Evolutionary conservation across 2,329 filamentous ascomycete genomes (phyloP).

Genomic region (Alternaria sp.): DNA sequence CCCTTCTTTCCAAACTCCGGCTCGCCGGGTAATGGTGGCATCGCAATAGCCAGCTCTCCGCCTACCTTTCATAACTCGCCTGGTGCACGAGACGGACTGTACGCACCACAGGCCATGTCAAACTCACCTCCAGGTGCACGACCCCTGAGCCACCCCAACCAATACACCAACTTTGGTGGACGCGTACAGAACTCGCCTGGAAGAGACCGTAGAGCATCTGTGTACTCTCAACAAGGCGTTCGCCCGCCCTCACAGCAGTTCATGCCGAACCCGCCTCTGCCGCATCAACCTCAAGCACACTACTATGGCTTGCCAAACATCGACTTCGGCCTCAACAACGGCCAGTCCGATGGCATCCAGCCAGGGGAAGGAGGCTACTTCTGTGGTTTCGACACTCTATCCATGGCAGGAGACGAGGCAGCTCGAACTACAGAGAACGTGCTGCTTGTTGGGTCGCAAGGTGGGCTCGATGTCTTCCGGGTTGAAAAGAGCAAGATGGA

Average conservation of each 20-base stretch:
- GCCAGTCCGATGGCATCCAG: conserved; percentile 59
- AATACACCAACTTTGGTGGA: conserved; percentile 53
- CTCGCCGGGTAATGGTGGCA: conserved; percentile 48
- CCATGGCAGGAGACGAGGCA: conserved; percentile 54
- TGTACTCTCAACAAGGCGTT: conserved; percentile 57
- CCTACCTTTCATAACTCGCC: conserved; percentile 48
- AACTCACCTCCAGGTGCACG: conserved; percentile 45
- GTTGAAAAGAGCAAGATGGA: conserved; percentile 76
- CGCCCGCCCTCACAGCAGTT: conserved; percentile 55
- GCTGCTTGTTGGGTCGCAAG: conserved; percentile 79
- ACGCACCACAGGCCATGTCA: conserved; percentile 50
- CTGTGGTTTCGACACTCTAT: conserved; percentile 79
- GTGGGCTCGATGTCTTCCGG: conserved; percentile 76
- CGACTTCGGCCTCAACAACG: conserved; percentile 63
- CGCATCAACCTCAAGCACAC: conserved; percentile 77
- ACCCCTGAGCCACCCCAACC: conserved; percentile 56
- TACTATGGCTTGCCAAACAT: conserved; percentile 79
- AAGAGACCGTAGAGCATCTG: conserved; percentile 57
- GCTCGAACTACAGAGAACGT: conserved; percentile 64
- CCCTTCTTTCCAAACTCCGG: conserved; percentile 52
- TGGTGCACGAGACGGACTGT: conserved; percentile 37
- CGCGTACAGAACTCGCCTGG: conserved; percentile 42
- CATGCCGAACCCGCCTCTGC: conserved; percentile 66
- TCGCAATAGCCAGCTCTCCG: conserved; percentile 55
- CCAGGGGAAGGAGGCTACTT: conserved; percentile 75